Conservation (phyloP, 2,329 filamentous ascomycete species). For the Aspergillus tamarii region DNA sequence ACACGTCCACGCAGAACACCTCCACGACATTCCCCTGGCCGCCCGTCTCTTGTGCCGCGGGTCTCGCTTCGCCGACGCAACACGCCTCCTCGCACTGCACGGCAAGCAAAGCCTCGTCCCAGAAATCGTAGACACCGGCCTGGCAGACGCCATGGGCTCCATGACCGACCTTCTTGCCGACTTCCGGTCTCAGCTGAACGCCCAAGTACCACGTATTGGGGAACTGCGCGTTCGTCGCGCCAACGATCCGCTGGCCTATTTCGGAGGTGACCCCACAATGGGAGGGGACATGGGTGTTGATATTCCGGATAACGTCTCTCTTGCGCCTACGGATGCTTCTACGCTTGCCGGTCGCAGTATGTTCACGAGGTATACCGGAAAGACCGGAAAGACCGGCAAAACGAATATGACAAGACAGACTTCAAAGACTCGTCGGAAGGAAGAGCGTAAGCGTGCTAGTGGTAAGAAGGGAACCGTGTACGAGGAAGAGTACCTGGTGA, state of each 20-base stretch:
- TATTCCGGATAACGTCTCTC: conserved; percentile 87
- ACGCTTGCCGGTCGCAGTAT: conserved; percentile 79
- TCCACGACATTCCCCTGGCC: conserved; percentile 70
- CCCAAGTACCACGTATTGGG: conserved; percentile 81
- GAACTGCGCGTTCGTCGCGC: conserved; percentile 81
- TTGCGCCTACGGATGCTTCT: conserved; percentile 81
- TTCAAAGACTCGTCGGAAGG: conserved; percentile 81
- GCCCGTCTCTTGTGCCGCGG: conserved; percentile 82
- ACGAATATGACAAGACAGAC: conserved; percentile 68
- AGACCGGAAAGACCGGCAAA: conserved; percentile 40
- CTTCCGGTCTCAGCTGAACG: conserved; percentile 80
- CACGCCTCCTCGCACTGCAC: conserved; percentile 71
- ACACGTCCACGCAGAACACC: conserved; percentile 78
- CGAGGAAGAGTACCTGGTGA: conserved; percentile 95
- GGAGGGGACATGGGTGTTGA: conserved; percentile 61
- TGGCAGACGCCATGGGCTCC: conserved; percentile 77
- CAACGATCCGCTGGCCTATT: conserved; percentile 85
- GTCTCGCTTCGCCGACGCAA: conserved; percentile 85
- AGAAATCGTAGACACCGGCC: conserved; percentile 72
- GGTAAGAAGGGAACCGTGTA: conserved; percentile 98
- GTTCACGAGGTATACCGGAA: conserved; percentile 82
- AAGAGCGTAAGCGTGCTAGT: conserved; percentile 91
- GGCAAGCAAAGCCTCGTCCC: conserved; percentile 65
- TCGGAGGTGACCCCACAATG: conserved; percentile 70
- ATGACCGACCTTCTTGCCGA: conserved; percentile 93